Evolutionary conservation across 1,284 basidiomycete genomes (phyloP).

Genomic region (Moesziomyces parantarcticus): DNA sequence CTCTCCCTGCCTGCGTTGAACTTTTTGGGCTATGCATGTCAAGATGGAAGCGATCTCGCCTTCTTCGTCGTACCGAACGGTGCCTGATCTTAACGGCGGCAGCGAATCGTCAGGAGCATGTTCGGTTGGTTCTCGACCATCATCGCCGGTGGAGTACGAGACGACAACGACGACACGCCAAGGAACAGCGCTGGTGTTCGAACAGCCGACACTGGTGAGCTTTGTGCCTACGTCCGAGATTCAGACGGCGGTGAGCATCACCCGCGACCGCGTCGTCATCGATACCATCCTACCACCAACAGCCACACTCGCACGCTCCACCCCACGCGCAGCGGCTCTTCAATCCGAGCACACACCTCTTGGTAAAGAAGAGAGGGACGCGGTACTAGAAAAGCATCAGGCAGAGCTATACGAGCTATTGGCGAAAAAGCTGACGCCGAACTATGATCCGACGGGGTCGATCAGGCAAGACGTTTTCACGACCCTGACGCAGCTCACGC

Average conservation of each 20-base stretch:
- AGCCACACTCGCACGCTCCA: constrained; percentile 1
- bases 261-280: constrained; percentile 46
- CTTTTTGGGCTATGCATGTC: too few relatives aligned
- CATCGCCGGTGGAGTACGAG: constrained; percentile 10
- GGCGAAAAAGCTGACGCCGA: constrained; percentile 6
- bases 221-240: constrained; percentile 53
- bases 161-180: constrained; percentile 1
- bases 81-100: background rate
- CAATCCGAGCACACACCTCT: background rate
- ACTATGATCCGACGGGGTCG: constrained; percentile 30
- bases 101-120: background rate
- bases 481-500: constrained; percentile 23
- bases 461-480: constrained; percentile 26
- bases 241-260: constrained; percentile 51
- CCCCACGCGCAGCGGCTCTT: background rate
- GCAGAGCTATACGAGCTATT: constrained; percentile 6
- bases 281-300: constrained; percentile 56
- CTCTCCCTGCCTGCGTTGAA: too few relatives aligned
- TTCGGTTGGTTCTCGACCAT: constrained; percentile 1
- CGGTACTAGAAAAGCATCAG: constrained; percentile 15
- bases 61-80: background rate
- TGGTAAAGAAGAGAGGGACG: too few relatives aligned
- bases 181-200: constrained; percentile 25
- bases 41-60: background rate
- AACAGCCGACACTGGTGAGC: constrained; percentile 36